Base-by-base conservation (phyloP, 1,284 basidiomycete genomes). In the Peniophora sp. region DNA sequence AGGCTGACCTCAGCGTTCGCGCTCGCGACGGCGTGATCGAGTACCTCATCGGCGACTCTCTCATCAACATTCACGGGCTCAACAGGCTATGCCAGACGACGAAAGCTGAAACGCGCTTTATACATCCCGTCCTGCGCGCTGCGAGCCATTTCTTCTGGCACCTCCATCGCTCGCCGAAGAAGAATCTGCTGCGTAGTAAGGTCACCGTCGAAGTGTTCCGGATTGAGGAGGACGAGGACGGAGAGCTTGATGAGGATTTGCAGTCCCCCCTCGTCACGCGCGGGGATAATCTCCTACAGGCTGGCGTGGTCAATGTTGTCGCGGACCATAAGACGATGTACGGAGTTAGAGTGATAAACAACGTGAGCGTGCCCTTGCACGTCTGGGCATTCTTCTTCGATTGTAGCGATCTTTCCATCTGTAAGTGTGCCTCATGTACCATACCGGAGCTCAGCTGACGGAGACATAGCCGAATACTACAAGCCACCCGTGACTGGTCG, bases 371-470 rank as follows among this genome's bases (percentile, higher is more conserved):
- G 6, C 52, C 58, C 2, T 56, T 69, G 2, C 69, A 66, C 47
- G 64, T 65, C 8, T 65, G 65, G 45, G 54, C 70, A 8, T 69
- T 69, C 52, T 69, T 65, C 52, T 70, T 69, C 47, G 66, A 69
- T 49, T 64, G 64, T 1, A 61, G 55, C 22, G 59, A 63, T 35
- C 56, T 66, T 14, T 56, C 56, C 0, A 69, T 71, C 46, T 52
- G 65, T 59, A 36, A 34, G 12, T 47, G 24, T 10, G 41, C 43
- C 53, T n/a, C 11, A 11, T 14, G 16, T 36, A 19, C 41, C 34
- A 5, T 35, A 24, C 35, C 19, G 24, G 6, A 10, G 44, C 17
- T 25, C 38, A 41, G 9, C 16, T 24, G n/a, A 22, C 20, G 14
- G 10, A 10, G 6, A 23, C n/a, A 24, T n/a, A 45, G 44, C 8